phyloP scores from a whole-genome alignment of 345 rosid species.

The Psidium friedrichsthalianum region DNA sequence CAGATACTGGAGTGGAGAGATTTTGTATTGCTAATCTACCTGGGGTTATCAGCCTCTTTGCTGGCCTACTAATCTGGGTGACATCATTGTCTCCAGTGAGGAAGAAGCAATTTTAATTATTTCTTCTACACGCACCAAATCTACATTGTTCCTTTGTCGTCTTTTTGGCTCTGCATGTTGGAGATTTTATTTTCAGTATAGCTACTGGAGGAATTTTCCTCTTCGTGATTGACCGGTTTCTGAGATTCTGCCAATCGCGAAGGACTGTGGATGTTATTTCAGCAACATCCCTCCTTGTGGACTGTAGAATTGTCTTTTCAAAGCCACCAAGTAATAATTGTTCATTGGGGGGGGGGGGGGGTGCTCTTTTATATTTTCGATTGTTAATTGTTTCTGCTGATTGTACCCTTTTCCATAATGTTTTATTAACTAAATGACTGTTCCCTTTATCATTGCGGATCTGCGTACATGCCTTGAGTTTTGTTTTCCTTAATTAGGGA shows the following conservation, averaged over 20 bases:
- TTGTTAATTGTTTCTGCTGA: background rate
- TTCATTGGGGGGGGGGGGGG: too few relatives aligned
- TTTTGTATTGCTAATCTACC: constrained; percentile 46
- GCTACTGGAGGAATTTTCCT: constrained; percentile 75
- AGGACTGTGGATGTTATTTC: constrained; percentile 58
- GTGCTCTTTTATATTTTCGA: background rate
- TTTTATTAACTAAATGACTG: background rate
- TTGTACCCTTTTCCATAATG: background rate
- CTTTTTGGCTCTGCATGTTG: constrained; percentile 80
- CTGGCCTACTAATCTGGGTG: constrained; percentile 78
- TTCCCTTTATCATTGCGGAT: constrained; percentile 17
- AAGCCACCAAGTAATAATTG: constrained; percentile 61
- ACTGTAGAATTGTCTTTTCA: constrained; percentile 62
- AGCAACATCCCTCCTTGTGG: constrained; percentile 70
- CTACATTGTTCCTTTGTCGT: constrained; percentile 65
- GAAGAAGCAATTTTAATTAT: constrained; percentile 63
- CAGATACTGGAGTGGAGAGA: constrained; percentile 59
- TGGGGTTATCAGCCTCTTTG: constrained; percentile 69
- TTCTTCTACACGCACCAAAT: constrained; percentile 97
- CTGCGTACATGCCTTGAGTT: constrained; percentile 78
- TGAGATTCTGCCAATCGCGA: constrained; percentile 88
- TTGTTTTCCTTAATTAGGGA: constrained; percentile 69
- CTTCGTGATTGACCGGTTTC: constrained; percentile 83
- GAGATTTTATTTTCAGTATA: constrained; percentile 58
- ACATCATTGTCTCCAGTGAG: constrained; percentile 68